These are phyloP conservation scores for Stenocarpella maydis DNA, from an alignment of 2,329 filamentous ascomycete genomes.

Conservation along the genomic window DNA sequence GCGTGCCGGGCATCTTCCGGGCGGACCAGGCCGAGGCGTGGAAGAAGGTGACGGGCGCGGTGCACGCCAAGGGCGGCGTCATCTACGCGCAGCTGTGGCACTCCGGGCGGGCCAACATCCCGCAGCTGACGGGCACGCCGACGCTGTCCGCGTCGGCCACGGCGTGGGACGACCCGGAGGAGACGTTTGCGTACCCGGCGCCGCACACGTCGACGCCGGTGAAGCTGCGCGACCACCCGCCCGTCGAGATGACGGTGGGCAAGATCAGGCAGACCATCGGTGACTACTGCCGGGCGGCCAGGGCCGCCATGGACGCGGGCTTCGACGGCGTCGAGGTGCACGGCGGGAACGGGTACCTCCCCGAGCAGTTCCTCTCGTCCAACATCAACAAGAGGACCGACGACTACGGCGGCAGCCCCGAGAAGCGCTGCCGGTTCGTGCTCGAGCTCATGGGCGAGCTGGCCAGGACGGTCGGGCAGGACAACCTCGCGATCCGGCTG, in stretches of 20 bases:
- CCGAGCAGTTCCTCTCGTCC: slow-evolving; percentile 65
- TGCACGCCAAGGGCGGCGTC: slow-evolving; percentile 65
- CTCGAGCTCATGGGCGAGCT: slow-evolving; percentile 62
- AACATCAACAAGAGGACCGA: slow-evolving; percentile 63
- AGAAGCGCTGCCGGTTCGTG: slow-evolving; percentile 61
- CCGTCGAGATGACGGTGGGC: slow-evolving; percentile 45
- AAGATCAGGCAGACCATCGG: slow-evolving; percentile 49
- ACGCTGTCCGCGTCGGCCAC: slow-evolving; percentile 27
- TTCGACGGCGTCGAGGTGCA: slow-evolving; percentile 56
- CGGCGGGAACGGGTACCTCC: slow-evolving; percentile 49
- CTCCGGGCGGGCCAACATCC: slow-evolving; percentile 55
- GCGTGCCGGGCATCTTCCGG: slow-evolving; percentile 64
- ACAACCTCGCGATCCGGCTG: slow-evolving; percentile 60
- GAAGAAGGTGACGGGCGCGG: slow-evolving; percentile 64
- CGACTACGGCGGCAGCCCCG: slow-evolving; percentile 61
- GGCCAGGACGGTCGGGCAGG: slow-evolving; percentile 56
- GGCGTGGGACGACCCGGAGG: slow-evolving; percentile 27
- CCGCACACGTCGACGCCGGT: slow-evolving; percentile 19
- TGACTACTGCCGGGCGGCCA: slow-evolving; percentile 44
- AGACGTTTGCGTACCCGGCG: slow-evolving; percentile 26
- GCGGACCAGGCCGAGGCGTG: slow-evolving; percentile 62
- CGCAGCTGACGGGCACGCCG: slow-evolving; percentile 28
- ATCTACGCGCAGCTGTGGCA: slow-evolving; percentile 70
- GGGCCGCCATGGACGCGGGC: slow-evolving; percentile 60
- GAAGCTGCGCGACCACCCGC: slow-evolving; percentile 29